Evolutionary conservation across 108 stramenopile species (phyloP).

Genomic region (Chaetoceros tenuissimus): DNA sequence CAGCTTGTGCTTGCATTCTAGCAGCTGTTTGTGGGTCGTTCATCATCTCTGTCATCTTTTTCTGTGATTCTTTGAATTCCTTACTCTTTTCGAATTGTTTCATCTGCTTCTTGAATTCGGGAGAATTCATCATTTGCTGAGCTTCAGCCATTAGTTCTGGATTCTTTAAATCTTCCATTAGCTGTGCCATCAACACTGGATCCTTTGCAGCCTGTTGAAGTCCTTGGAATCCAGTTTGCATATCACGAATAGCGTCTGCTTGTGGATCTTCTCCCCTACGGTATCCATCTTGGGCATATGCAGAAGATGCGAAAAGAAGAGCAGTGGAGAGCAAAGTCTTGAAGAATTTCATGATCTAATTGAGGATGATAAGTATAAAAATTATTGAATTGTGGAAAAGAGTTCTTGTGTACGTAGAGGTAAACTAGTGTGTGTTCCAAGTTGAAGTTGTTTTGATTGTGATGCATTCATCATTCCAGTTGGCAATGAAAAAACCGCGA

Average conservation of each 20-base stretch:
- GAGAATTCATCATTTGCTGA: conserved; percentile 81
- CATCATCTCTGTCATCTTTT: conserved; percentile 50
- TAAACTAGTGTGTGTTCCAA: too few relatives aligned
- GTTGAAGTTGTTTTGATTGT: too few relatives aligned
- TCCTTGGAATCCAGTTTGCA: conserved; percentile 73
- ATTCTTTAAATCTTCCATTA: conserved; percentile 87
- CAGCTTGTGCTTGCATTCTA: conserved; percentile 75
- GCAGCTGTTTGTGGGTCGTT: conserved; percentile 78
- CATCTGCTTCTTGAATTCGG: conserved; percentile 84
- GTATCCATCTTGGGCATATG: conserved; percentile 16
- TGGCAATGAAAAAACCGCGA: too few relatives aligned
- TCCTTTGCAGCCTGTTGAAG: conserved; percentile 76
- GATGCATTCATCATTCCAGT: too few relatives aligned
- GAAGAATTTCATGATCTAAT: conserved; percentile 9
- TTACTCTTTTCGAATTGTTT: conserved; percentile 59
- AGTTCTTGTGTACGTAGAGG: too few relatives aligned
- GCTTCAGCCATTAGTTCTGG: conserved; percentile 87
- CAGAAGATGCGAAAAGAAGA: conserved; percentile 31
- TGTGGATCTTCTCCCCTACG: conserved; percentile 51
- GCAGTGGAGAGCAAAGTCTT: conserved; percentile 22
- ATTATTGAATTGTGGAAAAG: too few relatives aligned
- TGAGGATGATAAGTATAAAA: too few relatives aligned
- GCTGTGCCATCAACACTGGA: conserved; percentile 78
- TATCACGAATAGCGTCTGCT: conserved; percentile 50
- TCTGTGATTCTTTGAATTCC: conserved; percentile 54